Percentiles rank a stretch among this genome's conserved stretches.
These are phyloP conservation scores for Ophiostoma piceae DNA, from an alignment of 2,329 filamentous ascomycete genomes.

Conservation along the genomic window DNA sequence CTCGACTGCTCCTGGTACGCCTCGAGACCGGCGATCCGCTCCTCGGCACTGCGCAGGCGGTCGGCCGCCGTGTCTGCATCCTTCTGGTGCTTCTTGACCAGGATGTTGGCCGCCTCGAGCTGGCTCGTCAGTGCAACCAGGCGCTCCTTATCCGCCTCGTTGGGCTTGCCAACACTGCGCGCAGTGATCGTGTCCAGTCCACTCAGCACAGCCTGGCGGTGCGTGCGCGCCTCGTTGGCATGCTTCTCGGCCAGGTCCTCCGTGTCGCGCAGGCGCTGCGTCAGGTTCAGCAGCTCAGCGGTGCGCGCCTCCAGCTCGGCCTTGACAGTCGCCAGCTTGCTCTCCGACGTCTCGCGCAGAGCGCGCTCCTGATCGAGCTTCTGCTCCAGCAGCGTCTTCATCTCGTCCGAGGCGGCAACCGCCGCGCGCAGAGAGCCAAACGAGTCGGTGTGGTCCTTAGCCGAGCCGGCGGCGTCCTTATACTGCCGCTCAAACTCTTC, in stretches of 20 bases:
- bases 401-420: conserved; percentile 71
- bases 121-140: conserved; percentile 72
- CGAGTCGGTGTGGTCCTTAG: conserved; percentile 64
- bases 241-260: conserved; percentile 86
- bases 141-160: conserved; percentile 57
- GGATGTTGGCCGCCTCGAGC: conserved; percentile 66
- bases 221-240: conserved; percentile 78
- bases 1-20: conserved; percentile 97
- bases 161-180: conserved; percentile 40
- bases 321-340: conserved; percentile 69
- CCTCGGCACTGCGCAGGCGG: conserved; percentile 85
- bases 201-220: conserved; percentile 74
- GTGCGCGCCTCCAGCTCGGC: conserved; percentile 76
- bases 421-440: conserved; percentile 73
- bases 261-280: conserved; percentile 71
- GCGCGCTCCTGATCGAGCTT: conserved; percentile 77
- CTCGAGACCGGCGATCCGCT: conserved; percentile 92
- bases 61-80: conserved; percentile 84
- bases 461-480: conserved; percentile 59
- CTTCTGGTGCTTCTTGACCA: conserved; percentile 83
- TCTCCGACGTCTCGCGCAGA: conserved; percentile 69
- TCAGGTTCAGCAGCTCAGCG: conserved; percentile 68
- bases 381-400: conserved; percentile 68
- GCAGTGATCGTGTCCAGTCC: conserved; percentile 71
- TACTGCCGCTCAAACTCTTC: conserved; percentile 66